Evolutionary conservation across 169 alveolate species (phyloP).

Genomic region (Cryptosporidium meleagridis): DNA sequence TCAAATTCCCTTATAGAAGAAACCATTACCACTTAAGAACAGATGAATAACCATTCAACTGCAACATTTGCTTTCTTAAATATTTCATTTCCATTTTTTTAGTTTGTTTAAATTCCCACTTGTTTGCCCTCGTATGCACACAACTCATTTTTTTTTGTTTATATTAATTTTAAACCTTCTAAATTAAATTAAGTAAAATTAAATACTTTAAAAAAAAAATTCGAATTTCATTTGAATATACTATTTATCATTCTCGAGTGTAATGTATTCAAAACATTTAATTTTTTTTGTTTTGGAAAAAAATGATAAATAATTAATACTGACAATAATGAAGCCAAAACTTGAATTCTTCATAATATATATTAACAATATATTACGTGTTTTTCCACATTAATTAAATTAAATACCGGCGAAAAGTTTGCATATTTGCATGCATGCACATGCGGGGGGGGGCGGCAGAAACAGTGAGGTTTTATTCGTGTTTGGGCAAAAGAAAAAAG

Average conservation of each 20-base stretch:
- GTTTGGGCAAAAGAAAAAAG: background rate
- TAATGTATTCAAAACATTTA: background rate
- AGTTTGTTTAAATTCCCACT: background rate
- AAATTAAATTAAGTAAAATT: too few relatives aligned
- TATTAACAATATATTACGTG: background rate
- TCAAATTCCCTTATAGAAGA: too few relatives aligned
- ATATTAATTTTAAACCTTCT: too few relatives aligned
- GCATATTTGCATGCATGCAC: background rate
- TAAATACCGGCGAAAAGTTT: background rate
- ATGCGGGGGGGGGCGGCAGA: background rate
- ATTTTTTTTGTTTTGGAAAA: too few relatives aligned
- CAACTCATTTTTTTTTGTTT: background rate
- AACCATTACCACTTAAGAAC: background rate
- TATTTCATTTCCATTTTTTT: background rate
- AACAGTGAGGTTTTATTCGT: too few relatives aligned
- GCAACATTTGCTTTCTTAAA: too few relatives aligned
- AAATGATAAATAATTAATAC: too few relatives aligned
- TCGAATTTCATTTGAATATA: too few relatives aligned
- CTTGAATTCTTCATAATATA: background rate
- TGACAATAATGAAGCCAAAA: too few relatives aligned
- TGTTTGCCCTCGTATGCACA: background rate
- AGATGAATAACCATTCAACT: background rate
- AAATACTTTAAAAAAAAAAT: too few relatives aligned
- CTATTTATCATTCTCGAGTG: background rate
- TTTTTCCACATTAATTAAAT: background rate